Conservation (phyloP, 2,329 filamentous ascomycete genomes). For the Cladophialophora immunda region DNA sequence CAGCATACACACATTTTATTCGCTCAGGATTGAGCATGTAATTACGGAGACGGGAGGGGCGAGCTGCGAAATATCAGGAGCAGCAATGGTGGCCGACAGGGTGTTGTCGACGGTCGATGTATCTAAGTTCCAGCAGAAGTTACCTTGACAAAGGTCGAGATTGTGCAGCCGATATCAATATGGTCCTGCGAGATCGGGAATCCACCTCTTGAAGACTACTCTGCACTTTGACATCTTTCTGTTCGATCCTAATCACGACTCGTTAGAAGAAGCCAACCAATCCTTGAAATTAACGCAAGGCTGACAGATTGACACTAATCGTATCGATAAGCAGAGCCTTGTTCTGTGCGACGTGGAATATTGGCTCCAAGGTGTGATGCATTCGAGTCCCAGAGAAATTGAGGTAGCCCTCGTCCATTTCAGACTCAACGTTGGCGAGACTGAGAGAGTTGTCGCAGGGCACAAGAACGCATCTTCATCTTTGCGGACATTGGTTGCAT, state of each 20-base stretch:
- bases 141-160: neutral
- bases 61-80: neutral
- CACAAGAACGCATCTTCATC: neutral
- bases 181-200: neutral
- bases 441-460: neutral
- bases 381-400: neutral
- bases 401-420: neutral
- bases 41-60: neutral
- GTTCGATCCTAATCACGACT: neutral
- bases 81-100: neutral
- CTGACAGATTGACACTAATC: constrained; percentile 5
- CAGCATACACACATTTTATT: neutral
- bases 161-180: neutral
- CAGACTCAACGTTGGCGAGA: neutral
- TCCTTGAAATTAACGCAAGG: neutral
- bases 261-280: neutral
- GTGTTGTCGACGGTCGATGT: neutral
- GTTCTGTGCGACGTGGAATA: neutral
- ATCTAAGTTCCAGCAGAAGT: neutral
- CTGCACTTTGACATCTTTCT: neutral
- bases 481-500: neutral
- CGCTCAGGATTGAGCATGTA: neutral
- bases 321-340: neutral
- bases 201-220: neutral
- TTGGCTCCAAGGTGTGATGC: neutral